phyloP scores from a whole-genome alignment of 2,329 filamentous ascomycete species.

The Pseudocercospora eumusae region DNA sequence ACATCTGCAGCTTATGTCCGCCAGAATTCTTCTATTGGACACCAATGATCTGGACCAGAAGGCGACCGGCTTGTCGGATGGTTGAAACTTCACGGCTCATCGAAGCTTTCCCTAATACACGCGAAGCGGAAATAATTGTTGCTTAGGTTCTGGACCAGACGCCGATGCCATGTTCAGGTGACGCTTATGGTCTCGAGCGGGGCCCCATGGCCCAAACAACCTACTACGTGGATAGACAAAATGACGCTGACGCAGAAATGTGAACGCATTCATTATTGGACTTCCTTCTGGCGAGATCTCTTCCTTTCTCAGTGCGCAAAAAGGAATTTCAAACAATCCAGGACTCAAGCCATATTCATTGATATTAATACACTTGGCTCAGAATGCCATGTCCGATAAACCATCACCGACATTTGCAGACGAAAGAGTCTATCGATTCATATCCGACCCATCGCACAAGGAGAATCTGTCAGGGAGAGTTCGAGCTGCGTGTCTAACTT shows the following conservation, averaged over 20 bases:
- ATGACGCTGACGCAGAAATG: not conserved
- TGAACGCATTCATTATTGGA: not conserved
- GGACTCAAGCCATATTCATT: not conserved
- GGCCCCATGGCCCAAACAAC: not conserved
- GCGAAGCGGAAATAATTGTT: slow-evolving; percentile 9
- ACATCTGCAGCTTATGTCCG: slow-evolving; percentile 8
- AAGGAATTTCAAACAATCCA: not conserved
- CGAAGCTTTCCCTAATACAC: slow-evolving; percentile 4
- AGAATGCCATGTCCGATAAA: slow-evolving; percentile 17
- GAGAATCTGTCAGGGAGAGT: slow-evolving; percentile 35
- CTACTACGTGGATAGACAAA: not conserved
- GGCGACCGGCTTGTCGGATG: not conserved
- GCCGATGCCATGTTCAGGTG: not conserved
- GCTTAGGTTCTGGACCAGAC: not conserved
- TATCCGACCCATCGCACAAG: slow-evolving; percentile 35
- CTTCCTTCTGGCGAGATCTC: not conserved
- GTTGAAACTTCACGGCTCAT: not conserved
- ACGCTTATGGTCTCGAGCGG: not conserved
- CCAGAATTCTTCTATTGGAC: slow-evolving; percentile 1
- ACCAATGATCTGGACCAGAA: not conserved
- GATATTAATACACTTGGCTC: not conserved
- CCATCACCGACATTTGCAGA: slow-evolving; percentile 15
- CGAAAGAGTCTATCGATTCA: slow-evolving; percentile 29
- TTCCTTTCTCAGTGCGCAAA: not conserved
- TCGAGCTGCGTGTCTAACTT: slow-evolving; percentile 33